Conservation (phyloP, 345 rosid species). For the Ricinus communis region DNA sequence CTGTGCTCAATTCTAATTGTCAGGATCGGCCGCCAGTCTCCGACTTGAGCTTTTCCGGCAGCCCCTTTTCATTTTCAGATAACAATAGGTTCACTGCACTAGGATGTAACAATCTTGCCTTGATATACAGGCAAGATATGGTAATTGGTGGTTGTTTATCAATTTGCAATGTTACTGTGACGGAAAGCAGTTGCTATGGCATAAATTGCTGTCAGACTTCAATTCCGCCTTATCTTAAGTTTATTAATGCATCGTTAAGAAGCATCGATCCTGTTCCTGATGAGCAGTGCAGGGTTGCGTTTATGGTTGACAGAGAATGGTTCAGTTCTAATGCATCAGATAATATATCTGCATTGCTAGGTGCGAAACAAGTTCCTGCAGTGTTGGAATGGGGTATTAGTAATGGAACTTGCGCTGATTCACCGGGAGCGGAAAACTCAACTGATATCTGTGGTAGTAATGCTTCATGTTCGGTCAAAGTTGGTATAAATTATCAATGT, state of each 20-base stretch:
- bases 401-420: not conserved
- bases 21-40: not conserved
- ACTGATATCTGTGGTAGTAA: not conserved
- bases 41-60: not conserved
- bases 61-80: not conserved
- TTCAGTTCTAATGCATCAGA: not conserved
- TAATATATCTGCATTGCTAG: not conserved
- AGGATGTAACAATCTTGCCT: not conserved
- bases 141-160: slow-evolving; percentile 1
- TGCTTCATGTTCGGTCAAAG: not conserved
- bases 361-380: not conserved
- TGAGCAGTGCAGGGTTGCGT: not conserved
- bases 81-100: not conserved
- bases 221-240: not conserved
- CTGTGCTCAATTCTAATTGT: not conserved
- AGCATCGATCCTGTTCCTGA: not conserved
- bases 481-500: not conserved
- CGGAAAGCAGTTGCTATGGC: not conserved
- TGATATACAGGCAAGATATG: slow-evolving; percentile 2
- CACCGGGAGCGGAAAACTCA: not conserved
- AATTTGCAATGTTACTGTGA: not conserved
- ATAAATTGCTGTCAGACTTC: slow-evolving; percentile 8
- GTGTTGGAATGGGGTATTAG: not conserved
- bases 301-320: slow-evolving; percentile 1
- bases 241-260: slow-evolving; percentile 1